These are phyloP conservation scores for Stephania japonica DNA, from an alignment of 164 flowering plant species.

Conservation along the genomic window DNA sequence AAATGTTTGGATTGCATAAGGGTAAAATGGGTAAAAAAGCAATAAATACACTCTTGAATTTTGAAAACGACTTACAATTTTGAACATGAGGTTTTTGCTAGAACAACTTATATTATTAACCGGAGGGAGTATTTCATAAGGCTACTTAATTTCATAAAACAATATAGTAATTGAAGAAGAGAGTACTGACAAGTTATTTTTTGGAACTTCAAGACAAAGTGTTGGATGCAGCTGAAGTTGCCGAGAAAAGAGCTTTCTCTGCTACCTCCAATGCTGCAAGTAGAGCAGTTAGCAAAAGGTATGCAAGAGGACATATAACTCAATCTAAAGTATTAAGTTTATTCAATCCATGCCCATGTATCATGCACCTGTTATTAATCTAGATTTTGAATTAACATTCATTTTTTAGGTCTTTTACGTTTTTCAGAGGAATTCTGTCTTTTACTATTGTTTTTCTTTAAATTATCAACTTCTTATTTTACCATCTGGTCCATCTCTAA, in stretches of 20 bases:
- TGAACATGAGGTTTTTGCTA: too few species aligned
- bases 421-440: not conserved
- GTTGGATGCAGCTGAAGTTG: constrained; percentile 82
- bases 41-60: too few species aligned
- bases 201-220: constrained; percentile 33
- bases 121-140: too few species aligned
- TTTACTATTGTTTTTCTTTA: not conserved
- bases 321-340: not conserved
- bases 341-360: not conserved
- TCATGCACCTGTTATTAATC: too few species aligned
- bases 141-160: too few species aligned
- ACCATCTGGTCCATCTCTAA: not conserved
- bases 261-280: constrained; percentile 63
- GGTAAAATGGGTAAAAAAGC: too few species aligned
- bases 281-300: constrained; percentile 60
- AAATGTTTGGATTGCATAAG: too few species aligned
- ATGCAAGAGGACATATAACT: constrained; percentile 7
- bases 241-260: constrained; percentile 63
- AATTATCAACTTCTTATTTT: not conserved
- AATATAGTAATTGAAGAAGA: not conserved
- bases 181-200: not conserved
- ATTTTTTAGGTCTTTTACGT: not conserved
- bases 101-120: too few species aligned
- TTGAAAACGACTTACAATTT: too few species aligned
- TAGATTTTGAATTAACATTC: too few species aligned